Conservation (phyloP, 2,329 filamentous ascomycete genomes). For the Colletotrichum sidae region DNA sequence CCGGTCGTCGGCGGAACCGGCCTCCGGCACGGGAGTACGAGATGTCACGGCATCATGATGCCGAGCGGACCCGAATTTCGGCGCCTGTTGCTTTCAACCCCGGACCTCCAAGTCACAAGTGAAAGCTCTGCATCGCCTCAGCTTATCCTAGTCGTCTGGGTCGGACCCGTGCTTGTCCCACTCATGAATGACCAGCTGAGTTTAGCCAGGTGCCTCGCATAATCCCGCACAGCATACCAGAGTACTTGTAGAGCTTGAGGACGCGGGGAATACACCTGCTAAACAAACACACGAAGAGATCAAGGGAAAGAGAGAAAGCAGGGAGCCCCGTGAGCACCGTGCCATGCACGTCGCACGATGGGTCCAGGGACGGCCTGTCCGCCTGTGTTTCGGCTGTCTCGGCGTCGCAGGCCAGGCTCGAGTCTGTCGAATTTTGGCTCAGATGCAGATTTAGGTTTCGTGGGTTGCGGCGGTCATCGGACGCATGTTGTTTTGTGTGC, state of each 20-base stretch:
- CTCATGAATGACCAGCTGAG: too few species aligned
- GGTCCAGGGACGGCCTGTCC: constrained; percentile 12
- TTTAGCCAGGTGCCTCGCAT: too few species aligned
- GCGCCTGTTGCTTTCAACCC: too few species aligned
- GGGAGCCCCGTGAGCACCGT: constrained; percentile 22
- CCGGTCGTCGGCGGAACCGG: neutral
- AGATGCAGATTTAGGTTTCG: constrained; percentile 23
- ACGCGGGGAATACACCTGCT: too few species aligned
- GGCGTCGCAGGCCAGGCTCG: constrained; percentile 21
- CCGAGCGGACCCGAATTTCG: constrained; percentile 6
- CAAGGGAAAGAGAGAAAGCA: constrained; percentile 4
- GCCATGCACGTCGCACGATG: constrained; percentile 11
- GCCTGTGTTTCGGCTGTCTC: constrained; percentile 32
- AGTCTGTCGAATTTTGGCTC: constrained; percentile 9
- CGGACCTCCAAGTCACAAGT: too few species aligned
- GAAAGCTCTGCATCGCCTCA: too few species aligned
- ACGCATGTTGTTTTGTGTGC: constrained; percentile 33
- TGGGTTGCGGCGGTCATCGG: constrained; percentile 28
- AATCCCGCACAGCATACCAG: too few species aligned
- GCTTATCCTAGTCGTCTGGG: too few species aligned
- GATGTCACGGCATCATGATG: neutral
- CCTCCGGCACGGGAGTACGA: neutral
- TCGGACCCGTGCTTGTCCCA: too few species aligned
- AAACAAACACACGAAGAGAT: neutral
- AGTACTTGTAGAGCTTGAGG: too few species aligned